phyloP scores from a whole-genome alignment of 257 asterid species.

The Forsythia suspensa region DNA sequence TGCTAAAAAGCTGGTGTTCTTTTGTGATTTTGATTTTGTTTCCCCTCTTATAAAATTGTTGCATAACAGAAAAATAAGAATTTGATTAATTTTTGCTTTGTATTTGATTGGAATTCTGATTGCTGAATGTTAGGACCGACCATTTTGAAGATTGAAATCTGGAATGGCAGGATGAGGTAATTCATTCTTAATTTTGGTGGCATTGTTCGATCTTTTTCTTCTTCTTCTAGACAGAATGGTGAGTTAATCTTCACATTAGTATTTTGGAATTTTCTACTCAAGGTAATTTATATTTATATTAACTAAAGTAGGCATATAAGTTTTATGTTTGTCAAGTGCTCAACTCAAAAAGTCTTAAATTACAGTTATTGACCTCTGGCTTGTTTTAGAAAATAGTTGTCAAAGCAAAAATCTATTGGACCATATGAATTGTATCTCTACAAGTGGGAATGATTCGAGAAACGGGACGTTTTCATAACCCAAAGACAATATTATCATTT shows the following conservation, averaged over 20 bases:
- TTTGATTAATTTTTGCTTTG: too few species aligned
- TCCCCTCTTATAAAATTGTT: too few species aligned
- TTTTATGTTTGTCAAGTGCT: neutral
- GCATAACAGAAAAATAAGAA: too few species aligned
- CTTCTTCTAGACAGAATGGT: neutral
- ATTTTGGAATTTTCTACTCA: neutral
- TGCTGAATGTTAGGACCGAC: too few species aligned
- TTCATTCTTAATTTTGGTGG: neutral
- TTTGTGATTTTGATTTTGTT: too few species aligned
- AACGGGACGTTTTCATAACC: neutral
- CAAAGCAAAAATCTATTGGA: too few species aligned
- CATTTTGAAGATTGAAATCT: neutral
- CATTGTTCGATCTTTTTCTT: neutral
- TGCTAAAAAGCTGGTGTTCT: too few species aligned
- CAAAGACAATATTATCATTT: neutral
- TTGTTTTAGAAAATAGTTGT: neutral
- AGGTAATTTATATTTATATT: neutral
- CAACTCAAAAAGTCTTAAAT: neutral
- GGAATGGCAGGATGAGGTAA: neutral
- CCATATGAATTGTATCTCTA: neutral
- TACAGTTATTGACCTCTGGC: neutral
- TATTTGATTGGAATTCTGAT: too few species aligned
- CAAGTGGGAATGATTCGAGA: neutral
- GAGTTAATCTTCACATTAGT: neutral
- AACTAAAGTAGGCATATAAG: neutral